phyloP scores from a whole-genome alignment of 169 alveolate genomes.

The Eimeria praecox region DNA sequence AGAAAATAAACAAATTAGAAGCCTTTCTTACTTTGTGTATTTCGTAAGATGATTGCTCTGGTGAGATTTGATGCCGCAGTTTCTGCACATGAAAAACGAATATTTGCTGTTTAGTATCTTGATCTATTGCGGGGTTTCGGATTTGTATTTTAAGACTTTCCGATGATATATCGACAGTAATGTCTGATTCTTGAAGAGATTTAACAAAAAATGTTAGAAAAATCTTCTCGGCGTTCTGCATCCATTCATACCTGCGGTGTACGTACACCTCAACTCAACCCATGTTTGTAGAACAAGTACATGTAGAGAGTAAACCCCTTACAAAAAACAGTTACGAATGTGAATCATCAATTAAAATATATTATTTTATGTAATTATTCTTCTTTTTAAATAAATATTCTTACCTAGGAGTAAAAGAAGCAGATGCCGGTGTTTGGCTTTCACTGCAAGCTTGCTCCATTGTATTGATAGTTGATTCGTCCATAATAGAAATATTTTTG shows the following conservation, averaged over 20 bases:
- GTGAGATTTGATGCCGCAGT: slow-evolving; percentile 44
- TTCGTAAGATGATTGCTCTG: slow-evolving; percentile 38
- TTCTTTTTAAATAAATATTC: background rate
- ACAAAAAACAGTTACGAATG: too few relatives aligned
- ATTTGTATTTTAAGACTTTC: background rate
- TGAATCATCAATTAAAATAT: background rate
- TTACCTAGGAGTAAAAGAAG: background rate
- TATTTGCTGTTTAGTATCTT: background rate
- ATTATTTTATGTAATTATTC: background rate
- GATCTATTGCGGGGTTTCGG: background rate
- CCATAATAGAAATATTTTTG: background rate
- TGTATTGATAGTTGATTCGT: background rate
- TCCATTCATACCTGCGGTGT: slow-evolving; percentile 77
- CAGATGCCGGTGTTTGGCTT: background rate
- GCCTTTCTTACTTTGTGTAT: slow-evolving; percentile 41
- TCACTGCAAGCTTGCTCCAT: background rate
- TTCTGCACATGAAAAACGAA: slow-evolving; percentile 7
- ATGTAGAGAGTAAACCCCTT: too few relatives aligned
- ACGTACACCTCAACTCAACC: background rate
- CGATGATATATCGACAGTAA: background rate
- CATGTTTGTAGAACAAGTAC: background rate
- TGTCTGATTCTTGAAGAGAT: slow-evolving; percentile 15
- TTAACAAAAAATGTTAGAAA: slow-evolving; percentile 73
- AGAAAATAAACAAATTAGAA: background rate
- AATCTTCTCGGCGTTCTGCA: slow-evolving; percentile 67